Evolutionary conservation across 1,284 basidiomycete genomes (phyloP).

Genomic region (Xanthoconium separans): DNA sequence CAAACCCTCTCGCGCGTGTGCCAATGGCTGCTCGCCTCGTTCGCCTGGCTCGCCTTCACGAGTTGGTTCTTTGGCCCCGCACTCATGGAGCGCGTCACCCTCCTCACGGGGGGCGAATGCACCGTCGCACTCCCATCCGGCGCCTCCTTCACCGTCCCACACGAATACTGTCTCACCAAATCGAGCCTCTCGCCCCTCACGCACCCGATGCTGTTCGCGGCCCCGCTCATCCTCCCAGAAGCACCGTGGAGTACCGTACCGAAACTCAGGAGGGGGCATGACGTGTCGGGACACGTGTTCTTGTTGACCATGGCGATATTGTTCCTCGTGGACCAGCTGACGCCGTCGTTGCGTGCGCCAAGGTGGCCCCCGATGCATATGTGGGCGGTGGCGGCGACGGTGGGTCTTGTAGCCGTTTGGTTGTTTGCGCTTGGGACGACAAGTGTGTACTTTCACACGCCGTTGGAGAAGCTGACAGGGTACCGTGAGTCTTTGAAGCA

Average conservation of each 20-base stretch:
- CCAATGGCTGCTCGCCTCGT: constrained; percentile 66
- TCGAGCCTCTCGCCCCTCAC: constrained; percentile 54
- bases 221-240: constrained; percentile 39
- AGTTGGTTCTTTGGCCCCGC: constrained; percentile 93
- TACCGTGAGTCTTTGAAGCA: constrained; percentile 55
- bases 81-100: constrained; percentile 72
- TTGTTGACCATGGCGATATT: constrained; percentile 83
- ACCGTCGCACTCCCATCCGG: constrained; percentile 63
- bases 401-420: constrained; percentile 65
- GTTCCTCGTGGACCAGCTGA: constrained; percentile 78
- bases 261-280: constrained; percentile 78
- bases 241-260: constrained; percentile 49
- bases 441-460: constrained; percentile 88
- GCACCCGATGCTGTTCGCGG: constrained; percentile 65
- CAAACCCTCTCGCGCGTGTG: constrained; percentile 46
- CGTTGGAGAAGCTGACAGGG: constrained; percentile 84
- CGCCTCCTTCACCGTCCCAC: constrained; percentile 50
- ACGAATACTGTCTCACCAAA: constrained; percentile 58
- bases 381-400: constrained; percentile 44
- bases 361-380: constrained; percentile 45
- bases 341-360: constrained; percentile 41
- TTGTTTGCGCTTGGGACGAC: constrained; percentile 79
- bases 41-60: constrained; percentile 75
- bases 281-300: constrained; percentile 94
- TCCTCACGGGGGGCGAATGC: constrained; percentile 83